Conservation (phyloP, 2,329 filamentous ascomycete species). For the Phaeoacremonium minimum region DNA sequence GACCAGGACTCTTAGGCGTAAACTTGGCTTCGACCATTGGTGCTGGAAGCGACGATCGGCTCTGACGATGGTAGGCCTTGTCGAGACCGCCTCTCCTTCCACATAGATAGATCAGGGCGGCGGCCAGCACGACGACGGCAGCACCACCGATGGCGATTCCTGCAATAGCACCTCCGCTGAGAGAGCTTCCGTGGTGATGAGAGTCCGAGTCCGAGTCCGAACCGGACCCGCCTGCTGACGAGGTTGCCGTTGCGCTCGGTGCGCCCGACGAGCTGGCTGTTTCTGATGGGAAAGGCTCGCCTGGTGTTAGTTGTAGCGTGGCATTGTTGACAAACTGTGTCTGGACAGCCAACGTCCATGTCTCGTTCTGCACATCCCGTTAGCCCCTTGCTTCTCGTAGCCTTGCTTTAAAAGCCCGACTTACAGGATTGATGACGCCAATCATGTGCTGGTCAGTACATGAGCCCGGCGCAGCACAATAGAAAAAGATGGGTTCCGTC, state of each 20-base stretch:
- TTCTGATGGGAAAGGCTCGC: constrained; percentile 49
- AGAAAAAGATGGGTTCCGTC: constrained; percentile 63
- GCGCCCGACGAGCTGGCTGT: constrained; percentile 16
- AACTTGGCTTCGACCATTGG: constrained; percentile 22
- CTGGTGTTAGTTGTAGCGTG: constrained; percentile 50
- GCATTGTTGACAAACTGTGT: constrained; percentile 39
- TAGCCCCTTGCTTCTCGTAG: constrained; percentile 22
- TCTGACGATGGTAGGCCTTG: constrained; percentile 23
- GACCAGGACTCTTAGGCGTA: constrained; percentile 27
- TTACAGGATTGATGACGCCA: constrained; percentile 68
- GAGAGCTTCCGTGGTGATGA: constrained; percentile 2
- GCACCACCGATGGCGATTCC: constrained; percentile 52
- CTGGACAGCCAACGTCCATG: constrained; percentile 42
- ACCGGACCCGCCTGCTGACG: constrained; percentile 2
- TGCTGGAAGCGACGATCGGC: constrained; percentile 11
- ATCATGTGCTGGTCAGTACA: constrained; percentile 68
- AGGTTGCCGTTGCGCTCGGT: constrained; percentile 8
- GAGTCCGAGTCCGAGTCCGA: constrained; percentile 10
- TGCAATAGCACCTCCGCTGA: constrained; percentile 46
- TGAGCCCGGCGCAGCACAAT: constrained; percentile 63
- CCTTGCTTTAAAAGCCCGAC: constrained; percentile 8
- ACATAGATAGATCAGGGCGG: constrained; percentile 42
- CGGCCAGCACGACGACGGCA: constrained; percentile 36
- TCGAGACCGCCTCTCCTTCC: constrained; percentile 34
- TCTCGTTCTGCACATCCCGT: constrained; percentile 40